These are phyloP conservation scores for Aspergillus ostianus DNA, from an alignment of 495 filamentous ascomycete genomes.

Conservation along the genomic window DNA sequence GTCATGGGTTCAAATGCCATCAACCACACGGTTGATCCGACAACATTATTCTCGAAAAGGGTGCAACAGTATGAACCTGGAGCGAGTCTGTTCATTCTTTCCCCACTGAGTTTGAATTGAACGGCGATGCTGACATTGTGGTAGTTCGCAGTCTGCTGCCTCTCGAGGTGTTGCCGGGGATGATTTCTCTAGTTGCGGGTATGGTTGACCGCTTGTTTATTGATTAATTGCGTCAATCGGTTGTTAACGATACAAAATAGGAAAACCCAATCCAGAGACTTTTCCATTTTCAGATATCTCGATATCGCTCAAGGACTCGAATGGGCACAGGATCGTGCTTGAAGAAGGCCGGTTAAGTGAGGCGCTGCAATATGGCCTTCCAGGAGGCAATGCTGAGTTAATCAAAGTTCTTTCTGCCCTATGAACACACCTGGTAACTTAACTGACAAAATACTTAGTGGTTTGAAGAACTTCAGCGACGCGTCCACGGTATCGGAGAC, in stretches of 20 bases:
- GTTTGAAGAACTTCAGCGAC: slow-evolving; percentile 8
- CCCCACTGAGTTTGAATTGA: neutral
- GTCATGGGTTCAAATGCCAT: slow-evolving; percentile 3
- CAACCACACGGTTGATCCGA: neutral
- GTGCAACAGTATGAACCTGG: slow-evolving; percentile 1
- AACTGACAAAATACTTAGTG: neutral
- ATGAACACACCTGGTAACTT: neutral
- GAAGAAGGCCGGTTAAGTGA: neutral
- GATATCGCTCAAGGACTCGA: neutral
- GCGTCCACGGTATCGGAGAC: slow-evolving; percentile 7
- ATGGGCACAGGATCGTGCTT: neutral
- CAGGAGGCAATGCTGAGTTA: slow-evolving; percentile 3
- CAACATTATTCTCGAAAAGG: neutral
- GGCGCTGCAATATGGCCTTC: slow-evolving; percentile 9
- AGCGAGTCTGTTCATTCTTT: neutral
- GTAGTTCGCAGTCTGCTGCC: slow-evolving; percentile 6
- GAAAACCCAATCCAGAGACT: slow-evolving; percentile 9
- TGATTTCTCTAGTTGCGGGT: slow-evolving; percentile 8
- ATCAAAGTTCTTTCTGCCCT: neutral
- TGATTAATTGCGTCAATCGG: neutral
- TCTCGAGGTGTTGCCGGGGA: slow-evolving; percentile 4
- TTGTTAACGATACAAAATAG: neutral
- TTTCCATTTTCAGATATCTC: slow-evolving; percentile 9
- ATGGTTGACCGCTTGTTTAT: too few relatives aligned
- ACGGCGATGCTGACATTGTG: neutral